phyloP scores from a whole-genome alignment of 2,329 filamentous ascomycete genomes.

The Diaporthe sp. region DNA sequence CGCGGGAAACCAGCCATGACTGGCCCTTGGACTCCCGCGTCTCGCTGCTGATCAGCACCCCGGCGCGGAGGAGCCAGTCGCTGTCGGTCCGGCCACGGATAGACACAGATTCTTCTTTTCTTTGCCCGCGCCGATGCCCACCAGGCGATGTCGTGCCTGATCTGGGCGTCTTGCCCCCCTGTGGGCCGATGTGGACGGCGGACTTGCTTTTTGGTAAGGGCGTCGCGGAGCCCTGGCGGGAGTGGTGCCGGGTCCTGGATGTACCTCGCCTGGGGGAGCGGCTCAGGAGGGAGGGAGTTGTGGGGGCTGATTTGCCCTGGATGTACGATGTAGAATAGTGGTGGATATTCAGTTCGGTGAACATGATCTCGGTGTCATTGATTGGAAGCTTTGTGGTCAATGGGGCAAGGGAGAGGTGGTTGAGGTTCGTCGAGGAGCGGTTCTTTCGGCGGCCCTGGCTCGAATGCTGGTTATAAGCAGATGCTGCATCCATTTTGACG shows the following conservation, averaged over 20 bases:
- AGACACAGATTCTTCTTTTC: slow-evolving; percentile 41
- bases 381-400: slow-evolving; percentile 72
- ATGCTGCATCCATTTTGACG: slow-evolving; percentile 66
- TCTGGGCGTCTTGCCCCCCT: slow-evolving; percentile 40
- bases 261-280: slow-evolving; percentile 65
- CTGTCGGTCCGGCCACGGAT: slow-evolving; percentile 60
- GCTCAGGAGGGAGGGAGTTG: slow-evolving; percentile 73
- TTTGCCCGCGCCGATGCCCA: slow-evolving; percentile 46
- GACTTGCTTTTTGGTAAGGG: slow-evolving; percentile 73
- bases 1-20: slow-evolving; percentile 75
- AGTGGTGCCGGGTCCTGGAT: slow-evolving; percentile 55
- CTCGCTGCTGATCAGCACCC: slow-evolving; percentile 72
- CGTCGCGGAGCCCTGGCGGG: slow-evolving; percentile 51
- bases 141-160: slow-evolving; percentile 38
- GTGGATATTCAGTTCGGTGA: slow-evolving; percentile 47
- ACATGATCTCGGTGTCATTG: slow-evolving; percentile 63
- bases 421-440: slow-evolving; percentile 69
- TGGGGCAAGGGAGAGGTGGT: slow-evolving; percentile 73
- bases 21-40: slow-evolving; percentile 77
- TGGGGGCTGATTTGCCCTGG: slow-evolving; percentile 72
- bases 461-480: slow-evolving; percentile 68
- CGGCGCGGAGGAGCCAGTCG: slow-evolving; percentile 75
- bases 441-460: slow-evolving; percentile 69
- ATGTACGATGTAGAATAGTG: slow-evolving; percentile 65
- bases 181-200: slow-evolving; percentile 63